A percentile compares a stretch with the other conserved stretches of the same genome.
Evolutionary conservation across 306 rosid genomes (phyloP).

Genomic region (Cucurbita moschata): DNA sequence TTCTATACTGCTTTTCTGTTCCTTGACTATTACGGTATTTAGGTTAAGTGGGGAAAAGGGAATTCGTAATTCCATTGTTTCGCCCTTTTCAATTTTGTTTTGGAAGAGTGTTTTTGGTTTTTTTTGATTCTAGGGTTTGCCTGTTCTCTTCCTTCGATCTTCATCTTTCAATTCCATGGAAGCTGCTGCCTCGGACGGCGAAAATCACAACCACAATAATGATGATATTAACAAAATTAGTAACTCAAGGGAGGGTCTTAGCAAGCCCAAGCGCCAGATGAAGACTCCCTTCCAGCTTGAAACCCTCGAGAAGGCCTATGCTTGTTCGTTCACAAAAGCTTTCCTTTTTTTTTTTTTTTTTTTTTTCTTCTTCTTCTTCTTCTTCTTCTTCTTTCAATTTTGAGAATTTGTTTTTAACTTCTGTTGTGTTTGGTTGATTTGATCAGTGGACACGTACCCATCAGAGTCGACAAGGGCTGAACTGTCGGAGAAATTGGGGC

Average conservation of each 20-base stretch:
- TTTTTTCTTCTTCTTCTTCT: neutral
- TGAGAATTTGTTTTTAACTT: neutral
- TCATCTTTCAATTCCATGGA: conserved; percentile 51
- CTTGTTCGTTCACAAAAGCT: conserved; percentile 28
- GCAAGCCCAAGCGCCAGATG: conserved; percentile 99
- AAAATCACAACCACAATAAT: conserved; percentile 25
- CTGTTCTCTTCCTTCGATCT: conserved; percentile 34
- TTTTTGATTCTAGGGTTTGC: conserved; percentile 41
- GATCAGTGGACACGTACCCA: conserved; percentile 85
- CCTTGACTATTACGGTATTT: conserved; percentile 69
- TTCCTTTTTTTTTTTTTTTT: neutral
- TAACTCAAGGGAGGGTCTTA: conserved; percentile 81
- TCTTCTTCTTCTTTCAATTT: neutral
- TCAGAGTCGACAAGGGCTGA: conserved; percentile 64
- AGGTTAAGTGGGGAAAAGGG: conserved; percentile 18
- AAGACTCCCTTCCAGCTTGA: conserved; percentile 98
- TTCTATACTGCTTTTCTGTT: conserved; percentile 33
- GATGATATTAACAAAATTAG: conserved; percentile 35
- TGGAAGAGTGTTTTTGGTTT: neutral
- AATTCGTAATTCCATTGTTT: conserved; percentile 21
- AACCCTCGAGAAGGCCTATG: conserved; percentile 77
- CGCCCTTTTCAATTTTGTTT: conserved; percentile 11
- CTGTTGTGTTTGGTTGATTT: conserved; percentile 13
- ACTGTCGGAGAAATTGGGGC: conserved; percentile 72
- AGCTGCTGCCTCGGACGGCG: conserved; percentile 55